phyloP scores from a whole-genome alignment of 2,329 filamentous ascomycete species.

The Verticillium dahliae region DNA sequence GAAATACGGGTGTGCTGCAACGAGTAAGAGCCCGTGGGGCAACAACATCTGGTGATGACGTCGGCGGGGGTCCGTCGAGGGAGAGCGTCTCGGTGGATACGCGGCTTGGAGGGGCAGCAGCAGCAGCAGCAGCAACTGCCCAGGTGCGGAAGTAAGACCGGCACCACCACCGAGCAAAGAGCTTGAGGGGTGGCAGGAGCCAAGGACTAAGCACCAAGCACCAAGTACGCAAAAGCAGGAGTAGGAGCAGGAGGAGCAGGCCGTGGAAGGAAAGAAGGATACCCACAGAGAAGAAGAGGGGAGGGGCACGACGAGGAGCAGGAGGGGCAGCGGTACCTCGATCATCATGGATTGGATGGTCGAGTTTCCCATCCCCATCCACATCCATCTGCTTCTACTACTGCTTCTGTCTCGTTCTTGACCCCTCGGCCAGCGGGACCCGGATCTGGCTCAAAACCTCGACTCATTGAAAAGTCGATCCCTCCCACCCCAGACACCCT shows the following conservation, averaged over 20 bases:
- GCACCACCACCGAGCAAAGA: background rate
- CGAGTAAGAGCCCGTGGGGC: background rate
- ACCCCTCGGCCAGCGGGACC: too few relatives aligned
- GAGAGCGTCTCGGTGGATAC: background rate
- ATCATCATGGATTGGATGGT: background rate
- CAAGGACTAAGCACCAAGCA: background rate
- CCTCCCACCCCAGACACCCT: background rate
- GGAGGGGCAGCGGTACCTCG: background rate
- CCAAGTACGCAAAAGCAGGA: background rate
- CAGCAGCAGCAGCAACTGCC: background rate
- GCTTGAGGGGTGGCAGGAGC: too few relatives aligned
- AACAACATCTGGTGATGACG: background rate
- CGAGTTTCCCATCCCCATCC: background rate
- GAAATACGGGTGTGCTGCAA: background rate
- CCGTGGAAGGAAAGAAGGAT: background rate
- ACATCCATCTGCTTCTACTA: background rate
- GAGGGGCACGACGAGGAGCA: background rate
- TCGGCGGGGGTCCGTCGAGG: background rate
- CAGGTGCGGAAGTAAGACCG: background rate
- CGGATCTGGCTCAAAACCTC: background rate
- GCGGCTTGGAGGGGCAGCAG: background rate
- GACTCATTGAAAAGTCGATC: background rate
- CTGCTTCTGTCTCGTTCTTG: too few relatives aligned
- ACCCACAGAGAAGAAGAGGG: background rate
- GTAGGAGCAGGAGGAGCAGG: background rate